phyloP scores from a whole-genome alignment of 1,139 yeast species.

The Yamadazyma conglobata region DNA sequence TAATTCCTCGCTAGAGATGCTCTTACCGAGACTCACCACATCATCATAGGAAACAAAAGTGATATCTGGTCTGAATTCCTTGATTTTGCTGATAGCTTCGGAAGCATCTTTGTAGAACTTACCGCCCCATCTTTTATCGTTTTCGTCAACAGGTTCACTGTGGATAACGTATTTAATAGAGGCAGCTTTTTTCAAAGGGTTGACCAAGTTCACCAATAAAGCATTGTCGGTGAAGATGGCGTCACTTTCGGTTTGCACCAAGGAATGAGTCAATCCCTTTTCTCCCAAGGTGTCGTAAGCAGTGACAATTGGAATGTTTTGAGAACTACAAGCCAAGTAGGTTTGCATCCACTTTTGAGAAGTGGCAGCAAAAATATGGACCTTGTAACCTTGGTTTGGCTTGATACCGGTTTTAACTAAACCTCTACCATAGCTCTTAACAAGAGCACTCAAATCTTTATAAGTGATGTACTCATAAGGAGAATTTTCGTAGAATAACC shows the following conservation, averaged over 20 bases:
- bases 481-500: slow-evolving; percentile 82
- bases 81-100: slow-evolving; percentile 54
- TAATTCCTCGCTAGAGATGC: slow-evolving; percentile 21
- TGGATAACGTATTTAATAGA: slow-evolving; percentile 68
- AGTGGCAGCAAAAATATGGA: slow-evolving; percentile 84
- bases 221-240: slow-evolving; percentile 83
- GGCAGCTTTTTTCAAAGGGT: slow-evolving; percentile 67
- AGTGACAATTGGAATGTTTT: slow-evolving; percentile 83
- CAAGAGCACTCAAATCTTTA: slow-evolving; percentile 49
- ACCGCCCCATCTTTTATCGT: slow-evolving; percentile 65
- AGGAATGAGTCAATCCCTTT: slow-evolving; percentile 82
- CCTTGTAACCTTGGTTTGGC: slow-evolving; percentile 57
- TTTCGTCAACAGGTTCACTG: slow-evolving; percentile 56
- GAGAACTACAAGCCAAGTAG: slow-evolving; percentile 73
- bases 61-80: slow-evolving; percentile 72
- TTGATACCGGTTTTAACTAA: slow-evolving; percentile 68
- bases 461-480: slow-evolving; percentile 66
- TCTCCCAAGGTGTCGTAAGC: slow-evolving; percentile 97
- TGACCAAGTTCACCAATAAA: slow-evolving; percentile 60
- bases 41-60: slow-evolving; percentile 65
- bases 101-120: slow-evolving; percentile 53
- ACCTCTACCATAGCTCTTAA: slow-evolving; percentile 69
- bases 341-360: slow-evolving; percentile 90
- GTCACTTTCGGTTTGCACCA: slow-evolving; percentile 72
- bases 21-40: slow-evolving; percentile 59